These are phyloP conservation scores for Lithohypha guttulata DNA, from an alignment of 2,329 filamentous ascomycete species.

Conservation along the genomic window DNA sequence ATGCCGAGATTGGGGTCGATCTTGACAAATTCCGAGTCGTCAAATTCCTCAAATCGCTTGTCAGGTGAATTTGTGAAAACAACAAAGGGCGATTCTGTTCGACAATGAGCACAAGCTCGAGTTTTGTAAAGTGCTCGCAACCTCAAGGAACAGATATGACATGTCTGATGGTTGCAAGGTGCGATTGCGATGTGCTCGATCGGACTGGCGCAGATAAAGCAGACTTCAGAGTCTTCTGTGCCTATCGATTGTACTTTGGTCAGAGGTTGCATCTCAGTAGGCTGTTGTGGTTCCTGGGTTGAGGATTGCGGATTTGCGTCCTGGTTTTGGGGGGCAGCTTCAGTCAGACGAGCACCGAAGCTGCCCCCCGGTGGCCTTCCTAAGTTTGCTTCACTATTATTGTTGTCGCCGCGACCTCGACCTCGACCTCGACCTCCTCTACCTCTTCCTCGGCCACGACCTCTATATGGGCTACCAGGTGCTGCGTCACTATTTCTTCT, in stretches of 20 bases:
- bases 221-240: conserved; percentile 63
- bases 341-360: conserved; percentile 39
- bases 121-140: conserved; percentile 92
- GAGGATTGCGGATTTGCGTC: conserved; percentile 21
- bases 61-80: conserved; percentile 80
- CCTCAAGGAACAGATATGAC: conserved; percentile 86
- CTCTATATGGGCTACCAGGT: conserved; percentile 2
- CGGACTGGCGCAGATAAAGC: conserved; percentile 93
- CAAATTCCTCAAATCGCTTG: conserved; percentile 81
- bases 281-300: conserved; percentile 24
- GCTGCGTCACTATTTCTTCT: conserved; percentile 5
- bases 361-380: conserved; percentile 33
- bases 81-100: conserved; percentile 54
- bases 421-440: conserved; percentile 68
- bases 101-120: conserved; percentile 91
- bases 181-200: conserved; percentile 80
- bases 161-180: conserved; percentile 92
- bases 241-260: conserved; percentile 19
- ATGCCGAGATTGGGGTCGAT: conserved; percentile 82
- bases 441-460: conserved; percentile 44
- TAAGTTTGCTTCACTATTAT: conserved; percentile 24
- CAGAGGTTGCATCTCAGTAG: conserved; percentile 15
- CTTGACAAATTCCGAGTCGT: conserved; percentile 59
- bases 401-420: conserved; percentile 62
- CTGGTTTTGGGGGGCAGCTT: conserved; percentile 33